A percentile compares a stretch with the other conserved stretches of the same genome.
Evolutionary conservation across 257 asterid genomes (phyloP).

Genomic region (Avicennia marina): DNA sequence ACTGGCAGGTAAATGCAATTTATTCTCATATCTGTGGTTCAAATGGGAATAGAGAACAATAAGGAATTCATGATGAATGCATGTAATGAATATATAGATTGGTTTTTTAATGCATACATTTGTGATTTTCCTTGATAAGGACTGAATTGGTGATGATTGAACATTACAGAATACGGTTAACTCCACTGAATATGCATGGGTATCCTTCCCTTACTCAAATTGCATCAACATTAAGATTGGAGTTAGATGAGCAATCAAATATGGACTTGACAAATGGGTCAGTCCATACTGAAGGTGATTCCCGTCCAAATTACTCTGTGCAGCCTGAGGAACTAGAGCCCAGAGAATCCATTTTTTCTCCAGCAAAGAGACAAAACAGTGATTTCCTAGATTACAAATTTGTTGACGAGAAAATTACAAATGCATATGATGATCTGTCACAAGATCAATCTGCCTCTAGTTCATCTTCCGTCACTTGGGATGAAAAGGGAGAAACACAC

Average conservation of each 20-base stretch:
- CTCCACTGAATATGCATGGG: conserved; percentile 37
- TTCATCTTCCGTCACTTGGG: conserved; percentile 53
- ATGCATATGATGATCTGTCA: conserved; percentile 38
- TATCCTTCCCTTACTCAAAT: conserved; percentile 52
- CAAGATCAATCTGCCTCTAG: conserved; percentile 48
- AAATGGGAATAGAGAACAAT: too few relatives aligned
- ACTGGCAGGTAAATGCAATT: conserved; percentile 68
- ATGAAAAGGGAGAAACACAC: conserved; percentile 43
- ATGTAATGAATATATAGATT: neutral
- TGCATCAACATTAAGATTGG: conserved; percentile 47
- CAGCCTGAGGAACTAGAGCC: conserved; percentile 55
- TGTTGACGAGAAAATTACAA: conserved; percentile 38
- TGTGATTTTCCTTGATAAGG: conserved; percentile 5
- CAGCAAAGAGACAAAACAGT: conserved; percentile 37
- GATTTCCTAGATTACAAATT: conserved; percentile 44
- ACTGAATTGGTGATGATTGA: conserved; percentile 15
- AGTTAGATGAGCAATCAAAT: conserved; percentile 43
- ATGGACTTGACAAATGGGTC: conserved; percentile 50
- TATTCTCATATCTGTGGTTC: too few relatives aligned
- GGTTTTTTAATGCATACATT: neutral
- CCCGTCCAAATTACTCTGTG: conserved; percentile 46
- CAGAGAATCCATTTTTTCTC: conserved; percentile 49
- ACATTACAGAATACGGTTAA: conserved; percentile 47
- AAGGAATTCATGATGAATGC: too few relatives aligned
- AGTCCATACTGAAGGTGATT: conserved; percentile 39